Percentiles rank a stretch among this genome's conserved stretches.
phyloP scores from a whole-genome alignment of 345 rosid species.

The Schrenkiella parvula region DNA sequence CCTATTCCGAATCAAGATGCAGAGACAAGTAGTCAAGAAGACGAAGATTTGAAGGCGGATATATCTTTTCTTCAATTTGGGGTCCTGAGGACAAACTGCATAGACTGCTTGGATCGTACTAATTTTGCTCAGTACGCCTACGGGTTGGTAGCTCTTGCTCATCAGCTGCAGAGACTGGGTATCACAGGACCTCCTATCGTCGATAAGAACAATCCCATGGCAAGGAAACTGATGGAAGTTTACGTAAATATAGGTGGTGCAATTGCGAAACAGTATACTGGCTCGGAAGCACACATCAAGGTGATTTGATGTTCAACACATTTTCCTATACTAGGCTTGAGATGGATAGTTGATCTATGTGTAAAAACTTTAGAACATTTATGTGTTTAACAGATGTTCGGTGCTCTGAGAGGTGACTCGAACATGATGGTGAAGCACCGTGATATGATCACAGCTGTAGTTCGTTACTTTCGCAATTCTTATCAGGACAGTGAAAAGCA shows the following conservation, averaged over 20 bases:
- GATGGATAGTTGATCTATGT: background rate
- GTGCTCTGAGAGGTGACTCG: slow-evolving; percentile 22
- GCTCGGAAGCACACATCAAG: slow-evolving; percentile 93
- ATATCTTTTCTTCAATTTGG: slow-evolving; percentile 53
- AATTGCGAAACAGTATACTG: slow-evolving; percentile 84
- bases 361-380: background rate
- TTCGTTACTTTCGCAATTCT: slow-evolving; percentile 21
- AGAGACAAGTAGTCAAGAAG: slow-evolving; percentile 26
- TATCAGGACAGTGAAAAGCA: slow-evolving; percentile 21
- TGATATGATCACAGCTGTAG: slow-evolving; percentile 15
- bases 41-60: slow-evolving; percentile 24
- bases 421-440: slow-evolving; percentile 14
- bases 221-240: slow-evolving; percentile 52
- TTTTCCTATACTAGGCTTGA: background rate
- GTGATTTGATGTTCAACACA: slow-evolving; percentile 28
- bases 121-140: slow-evolving; percentile 85
- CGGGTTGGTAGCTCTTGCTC: slow-evolving; percentile 73
- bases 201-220: slow-evolving; percentile 58
- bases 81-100: slow-evolving; percentile 88
- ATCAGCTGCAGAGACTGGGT: slow-evolving; percentile 60
- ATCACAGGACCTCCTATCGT: slow-evolving; percentile 42
- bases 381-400: slow-evolving; percentile 22
- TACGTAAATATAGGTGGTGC: slow-evolving; percentile 88
- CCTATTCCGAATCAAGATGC: slow-evolving; percentile 24
- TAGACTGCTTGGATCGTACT: slow-evolving; percentile 92